Conservation (phyloP, 495 filamentous ascomycete species). For the Xylaria venustula region DNA sequence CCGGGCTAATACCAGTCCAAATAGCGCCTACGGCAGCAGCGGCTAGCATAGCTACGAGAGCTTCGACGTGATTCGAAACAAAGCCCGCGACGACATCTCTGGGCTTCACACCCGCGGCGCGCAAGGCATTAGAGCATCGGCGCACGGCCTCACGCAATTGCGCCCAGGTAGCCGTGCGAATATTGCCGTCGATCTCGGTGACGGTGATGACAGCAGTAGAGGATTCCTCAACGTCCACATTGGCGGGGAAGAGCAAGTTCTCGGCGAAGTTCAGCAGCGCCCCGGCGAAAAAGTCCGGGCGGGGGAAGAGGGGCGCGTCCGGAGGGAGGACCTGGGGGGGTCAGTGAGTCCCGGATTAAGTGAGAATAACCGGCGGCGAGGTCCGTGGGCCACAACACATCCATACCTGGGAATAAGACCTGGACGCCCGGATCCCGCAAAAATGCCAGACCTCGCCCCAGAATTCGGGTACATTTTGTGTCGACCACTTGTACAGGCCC, state of each 20-base stretch:
- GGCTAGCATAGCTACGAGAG: slow-evolving; percentile 83
- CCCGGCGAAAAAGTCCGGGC: slow-evolving; percentile 78
- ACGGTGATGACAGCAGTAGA: slow-evolving; percentile 70
- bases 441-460: slow-evolving; percentile 88
- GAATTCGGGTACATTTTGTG: slow-evolving; percentile 69
- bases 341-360: slow-evolving; percentile 8
- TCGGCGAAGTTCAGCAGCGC: slow-evolving; percentile 86
- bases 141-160: slow-evolving; percentile 76
- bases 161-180: slow-evolving; percentile 70
- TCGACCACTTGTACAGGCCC: slow-evolving; percentile 79
- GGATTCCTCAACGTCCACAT: slow-evolving; percentile 45
- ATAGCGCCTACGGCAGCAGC: slow-evolving; percentile 78
- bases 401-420: slow-evolving; percentile 58
- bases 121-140: slow-evolving; percentile 67
- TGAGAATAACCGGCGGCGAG: background rate
- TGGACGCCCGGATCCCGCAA: slow-evolving; percentile 68
- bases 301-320: slow-evolving; percentile 72
- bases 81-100: slow-evolving; percentile 78
- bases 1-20: slow-evolving; percentile 86
- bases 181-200: slow-evolving; percentile 63
- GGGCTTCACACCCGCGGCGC: slow-evolving; percentile 61
- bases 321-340: slow-evolving; percentile 63
- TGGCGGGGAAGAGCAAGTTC: slow-evolving; percentile 78
- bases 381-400: slow-evolving; percentile 4
- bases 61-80: slow-evolving; percentile 78